Evolutionary conservation across 2,329 filamentous ascomycete species (phyloP), one percentile per base, ranked within the genome.

Genomic region (Aspergillus caelatus): DNA sequence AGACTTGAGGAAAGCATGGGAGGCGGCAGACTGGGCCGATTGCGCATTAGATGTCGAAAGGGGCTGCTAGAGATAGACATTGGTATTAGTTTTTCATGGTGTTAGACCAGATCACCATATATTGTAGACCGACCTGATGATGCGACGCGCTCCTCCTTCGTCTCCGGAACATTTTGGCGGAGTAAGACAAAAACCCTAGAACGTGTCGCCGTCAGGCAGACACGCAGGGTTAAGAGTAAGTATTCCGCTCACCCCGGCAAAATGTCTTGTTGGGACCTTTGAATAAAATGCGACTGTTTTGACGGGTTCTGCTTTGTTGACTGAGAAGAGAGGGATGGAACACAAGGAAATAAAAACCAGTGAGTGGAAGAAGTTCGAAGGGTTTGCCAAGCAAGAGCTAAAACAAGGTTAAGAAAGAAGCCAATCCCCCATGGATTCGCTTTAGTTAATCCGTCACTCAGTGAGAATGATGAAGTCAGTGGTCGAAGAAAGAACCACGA

Each of bases 1-100:
- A 73, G 85, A 88, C 70, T 86, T 88, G 74, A 90, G 85, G 78
- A 94, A 96, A 63, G 93, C 94, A 76, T 91, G 90, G 65, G 88
- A 88, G 64, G 94, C 93, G 62, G 93, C 93, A 54, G 91, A 89
- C 60, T 93, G 88, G 62, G 92, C 93, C 72, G 89, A 89, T 61
- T 91, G 89, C 57, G 88, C 88, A 62, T 89, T 89, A 62, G 86
- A 82, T 66, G 84, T 82, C 63, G 86, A 89, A 65, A 89, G 80
- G 68, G 88, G 86, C 88, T 92, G 79, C 62, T 66, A 39, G 26
- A 46, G 64, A 41, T 30, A 61, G 53, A 57, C 64, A 62, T 43
- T 52, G 60, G 2, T 61, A 56, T 65, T 63, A 63, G 61, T 60
- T 55, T 23, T 58, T 36, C 26, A 26, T 50, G 52, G 26, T 50